Evolutionary conservation across 352 stramenopile genomes (phyloP), one percentile per base, ranked within the genome.

Genomic region (Thraustochytrium sp.): DNA sequence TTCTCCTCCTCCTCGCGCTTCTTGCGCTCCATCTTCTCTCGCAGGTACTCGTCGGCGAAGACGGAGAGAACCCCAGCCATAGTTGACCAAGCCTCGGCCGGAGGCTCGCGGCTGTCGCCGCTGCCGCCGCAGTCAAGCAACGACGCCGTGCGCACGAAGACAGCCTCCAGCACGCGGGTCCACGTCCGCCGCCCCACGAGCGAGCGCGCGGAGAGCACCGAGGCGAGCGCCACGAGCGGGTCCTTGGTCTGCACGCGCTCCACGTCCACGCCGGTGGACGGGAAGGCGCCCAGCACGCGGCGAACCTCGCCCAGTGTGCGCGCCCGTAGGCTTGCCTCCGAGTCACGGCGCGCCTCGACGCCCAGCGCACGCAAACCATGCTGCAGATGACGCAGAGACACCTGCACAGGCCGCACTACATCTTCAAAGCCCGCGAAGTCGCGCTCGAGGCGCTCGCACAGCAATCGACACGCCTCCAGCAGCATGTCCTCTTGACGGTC

Each of bases 371-470:
- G 88, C 34, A 96, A 59, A 23, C 93, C 93, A 82, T 97, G 92
- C 80, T 96, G 95, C 23, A 96, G 89, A 8, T 90, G 89, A 49
- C 90, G 92, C 37, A 96, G 90, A n/a, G 90, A 87, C 0, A 90
- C 89, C 0, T 86, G 86, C 26, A 97, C 84, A 21, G 93, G 92
- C 63, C 94, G 90, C 16, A 95, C 75, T 18, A 97, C 89, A 85
- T 97, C 93, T 40, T 89, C 88, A 78, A 94, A 97, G 38, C 87
- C 87, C 0, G 82, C 86, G 87, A 91, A 96, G 76, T 93, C 93
- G 48, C 89, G 88, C 8, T 86, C 83, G 42, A 95, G 36, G 26
- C 26, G 26, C 68, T 23, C n/a, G 68, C 68, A 80, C 8, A 80
- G 44, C 51, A 75, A 44, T 16, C 26, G 34, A 46, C 31, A 61